Evolutionary conservation across 805 yeast genomes (phyloP), one percentile per base, ranked within the genome.

Genomic region (Komagataella ulmi): DNA sequence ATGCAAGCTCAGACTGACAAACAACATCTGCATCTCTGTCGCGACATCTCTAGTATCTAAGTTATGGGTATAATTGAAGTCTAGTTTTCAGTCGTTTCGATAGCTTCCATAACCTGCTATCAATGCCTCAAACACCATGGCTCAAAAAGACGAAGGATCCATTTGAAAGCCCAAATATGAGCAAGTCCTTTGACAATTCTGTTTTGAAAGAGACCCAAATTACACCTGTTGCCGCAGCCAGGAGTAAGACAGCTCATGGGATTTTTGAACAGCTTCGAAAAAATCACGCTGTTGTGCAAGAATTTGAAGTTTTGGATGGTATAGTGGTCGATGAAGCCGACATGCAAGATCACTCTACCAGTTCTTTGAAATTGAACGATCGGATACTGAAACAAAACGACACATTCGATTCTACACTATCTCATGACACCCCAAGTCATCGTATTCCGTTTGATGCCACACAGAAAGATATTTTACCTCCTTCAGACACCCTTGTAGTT

Each of bases 141-240:
- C 50, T 69, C 17, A 60, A 57, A 19, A 63, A 62, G 36, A 57
- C 70, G 17, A 59, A 55, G 24, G 63, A 72, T 53, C 76, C 76
- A 6, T 72, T 72, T 54, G 67, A 63, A 8, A 59, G 67, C 2
- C 65, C 65, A 1, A 59, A 55, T 17, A 53, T 57, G 6, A 50
- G 54, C n/a, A 59, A 60, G 3, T 21, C 50, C 14, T 40, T 23
- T n/a, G 18, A 50, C 23, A 43, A 17, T 18, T 43, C 43, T 7
- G 45, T 47, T 12, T 7, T 17, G 46, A 19, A 24, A 40, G 54
- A 52, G 4, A 48, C 44, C 14, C 17, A 44, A 44, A 30, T 18
- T 6, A 24, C 19, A 17, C 44, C n/a, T n/a, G 17, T 24, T 10
- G 24, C 44, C 7, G 46, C 19, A 14, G 10, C 50, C 12, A 14